phyloP scores from a whole-genome alignment of 2,329 filamentous ascomycete species.

The Lasiodiplodia sp. region DNA sequence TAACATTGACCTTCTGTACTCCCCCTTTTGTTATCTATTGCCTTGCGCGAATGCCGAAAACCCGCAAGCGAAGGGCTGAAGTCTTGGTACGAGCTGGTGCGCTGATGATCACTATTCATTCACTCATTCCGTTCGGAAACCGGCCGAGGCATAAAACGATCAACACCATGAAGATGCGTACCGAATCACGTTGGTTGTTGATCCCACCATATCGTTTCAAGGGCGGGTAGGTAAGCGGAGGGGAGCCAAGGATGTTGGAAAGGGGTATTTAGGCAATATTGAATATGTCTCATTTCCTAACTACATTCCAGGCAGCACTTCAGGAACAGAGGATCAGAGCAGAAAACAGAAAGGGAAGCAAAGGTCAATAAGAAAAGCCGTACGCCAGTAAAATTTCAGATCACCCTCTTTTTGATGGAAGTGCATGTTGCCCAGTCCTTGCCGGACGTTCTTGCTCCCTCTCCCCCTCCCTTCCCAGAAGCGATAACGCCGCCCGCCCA shows the following conservation, averaged over 20 bases:
- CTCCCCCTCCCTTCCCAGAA: neutral
- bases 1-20: neutral
- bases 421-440: neutral
- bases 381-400: neutral
- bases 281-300: neutral
- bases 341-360: neutral
- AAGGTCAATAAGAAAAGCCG: neutral
- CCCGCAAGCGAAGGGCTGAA: neutral
- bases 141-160: neutral
- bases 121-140: neutral
- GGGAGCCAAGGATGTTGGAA: neutral
- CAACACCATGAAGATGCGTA: no score
- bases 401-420: neutral
- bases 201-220: neutral
- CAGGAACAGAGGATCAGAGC: neutral
- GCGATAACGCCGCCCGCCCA: neutral
- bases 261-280: neutral
- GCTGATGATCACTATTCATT: neutral
- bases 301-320: neutral
- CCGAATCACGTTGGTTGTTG: no score
- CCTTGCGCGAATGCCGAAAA: neutral
- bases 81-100: neutral
- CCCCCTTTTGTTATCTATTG: neutral
- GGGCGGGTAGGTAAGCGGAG: neutral
- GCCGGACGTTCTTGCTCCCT: neutral